phyloP scores from a whole-genome alignment of 1,284 basidiomycete species.

The Ganoderma sinense region DNA sequence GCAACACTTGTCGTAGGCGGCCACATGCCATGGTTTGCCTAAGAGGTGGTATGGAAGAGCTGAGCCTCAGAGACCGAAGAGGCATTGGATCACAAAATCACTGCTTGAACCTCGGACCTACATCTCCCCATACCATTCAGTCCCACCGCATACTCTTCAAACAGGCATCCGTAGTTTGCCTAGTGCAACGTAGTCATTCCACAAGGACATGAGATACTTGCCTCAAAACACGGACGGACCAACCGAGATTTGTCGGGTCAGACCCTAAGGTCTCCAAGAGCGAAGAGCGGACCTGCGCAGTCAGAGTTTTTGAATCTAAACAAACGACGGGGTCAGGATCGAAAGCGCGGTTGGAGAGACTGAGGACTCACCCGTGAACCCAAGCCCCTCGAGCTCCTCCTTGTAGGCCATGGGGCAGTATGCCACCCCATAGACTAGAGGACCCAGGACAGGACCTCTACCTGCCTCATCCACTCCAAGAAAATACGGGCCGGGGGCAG shows the following conservation, averaged over 20 bases:
- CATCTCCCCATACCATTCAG: too few relatives aligned
- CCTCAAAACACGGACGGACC: conserved; percentile 87
- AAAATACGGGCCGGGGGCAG: conserved; percentile 75
- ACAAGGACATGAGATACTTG: conserved; percentile 35
- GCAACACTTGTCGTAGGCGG: too few relatives aligned
- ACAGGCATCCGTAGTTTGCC: not conserved
- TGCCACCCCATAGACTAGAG: conserved; percentile 95
- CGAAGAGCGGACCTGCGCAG: conserved; percentile 71
- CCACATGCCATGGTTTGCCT: too few relatives aligned
- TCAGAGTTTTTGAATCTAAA: conserved; percentile 92
- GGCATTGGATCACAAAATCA: too few relatives aligned
- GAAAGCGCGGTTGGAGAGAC: too few relatives aligned
- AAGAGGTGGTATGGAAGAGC: too few relatives aligned
- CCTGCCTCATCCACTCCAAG: conserved; percentile 98
- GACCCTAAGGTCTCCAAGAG: conserved; percentile 70
- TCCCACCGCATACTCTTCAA: not conserved
- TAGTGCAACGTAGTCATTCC: not conserved
- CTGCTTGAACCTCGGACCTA: too few relatives aligned
- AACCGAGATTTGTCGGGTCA: conserved; percentile 75
- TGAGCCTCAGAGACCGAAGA: too few relatives aligned
- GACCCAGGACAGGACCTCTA: conserved; percentile 92
- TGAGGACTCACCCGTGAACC: conserved; percentile 80
- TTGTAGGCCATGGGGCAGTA: conserved; percentile 89
- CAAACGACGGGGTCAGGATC: not conserved
- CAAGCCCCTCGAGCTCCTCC: conserved; percentile 78